Conservation (phyloP, 805 yeast genomes). For the Brettanomyces naardenensis region DNA sequence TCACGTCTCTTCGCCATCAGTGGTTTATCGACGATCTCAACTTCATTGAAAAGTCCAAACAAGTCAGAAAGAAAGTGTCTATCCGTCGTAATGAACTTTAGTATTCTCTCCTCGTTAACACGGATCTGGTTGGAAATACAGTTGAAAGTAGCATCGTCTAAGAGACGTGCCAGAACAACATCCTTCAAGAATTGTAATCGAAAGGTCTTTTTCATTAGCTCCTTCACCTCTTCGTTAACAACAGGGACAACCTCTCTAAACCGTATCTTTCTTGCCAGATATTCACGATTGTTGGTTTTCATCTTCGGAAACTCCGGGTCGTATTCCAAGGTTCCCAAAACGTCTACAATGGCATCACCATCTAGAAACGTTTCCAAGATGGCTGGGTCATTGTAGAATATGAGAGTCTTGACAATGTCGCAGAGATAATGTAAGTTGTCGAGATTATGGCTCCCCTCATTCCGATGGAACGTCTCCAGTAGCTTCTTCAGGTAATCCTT, state of each 20-base stretch:
- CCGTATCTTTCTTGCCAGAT: constrained; percentile 44
- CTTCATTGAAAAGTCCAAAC: constrained; percentile 44
- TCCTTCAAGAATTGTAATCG: constrained; percentile 77
- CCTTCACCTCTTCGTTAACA: constrained; percentile 37
- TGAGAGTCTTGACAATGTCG: constrained; percentile 61
- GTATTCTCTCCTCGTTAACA: constrained; percentile 58
- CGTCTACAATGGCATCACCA: constrained; percentile 38
- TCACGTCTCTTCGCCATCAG: constrained; percentile 34
- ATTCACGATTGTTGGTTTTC: constrained; percentile 75
- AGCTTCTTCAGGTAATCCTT: constrained; percentile 46
- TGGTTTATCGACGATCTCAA: neutral
- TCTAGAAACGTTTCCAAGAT: constrained; percentile 55
- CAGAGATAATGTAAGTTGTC: constrained; percentile 58
- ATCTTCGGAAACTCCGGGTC: constrained; percentile 79
- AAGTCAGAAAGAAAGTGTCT: constrained; percentile 46
- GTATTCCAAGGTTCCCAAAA: constrained; percentile 79
- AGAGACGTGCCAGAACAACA: constrained; percentile 70
- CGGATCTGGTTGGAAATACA: constrained; percentile 61
- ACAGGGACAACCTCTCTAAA: constrained; percentile 71
- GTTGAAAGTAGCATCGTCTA: constrained; percentile 75
- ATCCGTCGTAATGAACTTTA: constrained; percentile 47
- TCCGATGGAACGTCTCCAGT: constrained; percentile 41
- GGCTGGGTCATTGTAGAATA: constrained; percentile 62
- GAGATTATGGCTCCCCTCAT: constrained; percentile 48
- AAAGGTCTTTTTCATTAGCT: constrained; percentile 65